Evolutionary conservation across 306 rosid genomes (phyloP).

Genomic region (Arachis stenosperma): DNA sequence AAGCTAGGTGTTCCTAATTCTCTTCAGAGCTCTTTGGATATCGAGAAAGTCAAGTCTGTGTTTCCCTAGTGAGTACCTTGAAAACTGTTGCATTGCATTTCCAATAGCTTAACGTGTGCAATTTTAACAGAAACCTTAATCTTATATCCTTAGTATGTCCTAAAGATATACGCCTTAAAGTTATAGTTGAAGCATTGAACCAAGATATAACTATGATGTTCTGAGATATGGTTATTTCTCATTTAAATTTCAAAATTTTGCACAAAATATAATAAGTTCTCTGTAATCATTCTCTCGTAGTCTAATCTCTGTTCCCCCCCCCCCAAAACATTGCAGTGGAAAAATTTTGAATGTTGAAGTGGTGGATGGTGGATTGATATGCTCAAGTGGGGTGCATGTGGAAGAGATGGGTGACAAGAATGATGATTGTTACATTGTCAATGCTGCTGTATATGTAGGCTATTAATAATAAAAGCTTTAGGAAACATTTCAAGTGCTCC

Average conservation of each 20-base stretch:
- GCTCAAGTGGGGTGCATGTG: slow-evolving; percentile 94
- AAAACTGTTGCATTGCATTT: neutral
- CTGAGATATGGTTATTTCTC: slow-evolving; percentile 2
- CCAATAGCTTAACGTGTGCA: too few species aligned
- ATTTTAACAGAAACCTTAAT: neutral
- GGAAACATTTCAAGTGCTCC: too few species aligned
- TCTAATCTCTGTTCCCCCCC: neutral
- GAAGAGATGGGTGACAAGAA: slow-evolving; percentile 99
- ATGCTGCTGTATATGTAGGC: slow-evolving; percentile 96
- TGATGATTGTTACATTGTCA: slow-evolving; percentile 91
- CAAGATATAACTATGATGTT: slow-evolving; percentile 26
- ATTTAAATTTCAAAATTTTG: neutral
- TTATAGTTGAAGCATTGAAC: slow-evolving; percentile 24
- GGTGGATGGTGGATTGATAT: slow-evolving; percentile 92
- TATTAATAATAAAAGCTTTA: slow-evolving; percentile 42
- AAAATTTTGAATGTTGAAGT: slow-evolving; percentile 77
- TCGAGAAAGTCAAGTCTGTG: slow-evolving; percentile 84
- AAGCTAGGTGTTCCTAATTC: slow-evolving; percentile 88
- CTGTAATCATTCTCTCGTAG: neutral
- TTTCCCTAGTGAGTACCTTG: slow-evolving; percentile 84
- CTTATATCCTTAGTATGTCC: neutral
- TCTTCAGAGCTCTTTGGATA: slow-evolving; percentile 76
- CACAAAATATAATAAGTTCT: neutral
- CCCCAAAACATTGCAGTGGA: slow-evolving; percentile 63
- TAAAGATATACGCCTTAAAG: slow-evolving; percentile 1